phyloP scores from a whole-genome alignment of 2,329 filamentous ascomycete genomes.

The Aspergillus candidus region DNA sequence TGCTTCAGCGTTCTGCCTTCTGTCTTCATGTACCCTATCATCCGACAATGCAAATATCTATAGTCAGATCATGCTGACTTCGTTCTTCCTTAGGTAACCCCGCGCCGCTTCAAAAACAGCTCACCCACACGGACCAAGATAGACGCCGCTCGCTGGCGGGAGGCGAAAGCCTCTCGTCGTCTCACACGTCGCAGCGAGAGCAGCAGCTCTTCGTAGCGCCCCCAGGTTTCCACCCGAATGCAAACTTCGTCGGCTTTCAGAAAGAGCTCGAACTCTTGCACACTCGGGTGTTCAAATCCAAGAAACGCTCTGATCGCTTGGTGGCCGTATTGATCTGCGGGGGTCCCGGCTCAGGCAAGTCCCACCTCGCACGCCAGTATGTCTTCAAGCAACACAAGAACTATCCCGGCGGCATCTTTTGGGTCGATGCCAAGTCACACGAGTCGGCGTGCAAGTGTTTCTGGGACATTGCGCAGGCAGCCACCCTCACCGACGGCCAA shows the following conservation, averaged over 20 bases:
- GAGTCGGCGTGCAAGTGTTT: slow-evolving; percentile 57
- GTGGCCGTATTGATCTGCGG: slow-evolving; percentile 60
- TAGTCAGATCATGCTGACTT: slow-evolving; percentile 31
- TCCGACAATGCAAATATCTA: slow-evolving; percentile 8
- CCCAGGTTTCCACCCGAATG: slow-evolving; percentile 57
- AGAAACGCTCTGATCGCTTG: slow-evolving; percentile 53
- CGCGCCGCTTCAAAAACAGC: slow-evolving; percentile 11
- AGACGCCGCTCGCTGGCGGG: slow-evolving; percentile 22
- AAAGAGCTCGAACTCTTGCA: slow-evolving; percentile 55
- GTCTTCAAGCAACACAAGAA: slow-evolving; percentile 54
- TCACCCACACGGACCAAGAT: slow-evolving; percentile 22
- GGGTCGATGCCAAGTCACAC: slow-evolving; percentile 58
- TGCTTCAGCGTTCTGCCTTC: background rate
- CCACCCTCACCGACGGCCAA: slow-evolving; percentile 43
- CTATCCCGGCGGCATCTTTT: slow-evolving; percentile 63
- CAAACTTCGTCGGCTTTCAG: slow-evolving; percentile 56
- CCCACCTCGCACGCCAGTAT: slow-evolving; percentile 62
- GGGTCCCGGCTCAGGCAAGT: slow-evolving; percentile 62
- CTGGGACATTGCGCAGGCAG: slow-evolving; percentile 59
- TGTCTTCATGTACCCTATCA: slow-evolving; percentile 12
- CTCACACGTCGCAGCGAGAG: slow-evolving; percentile 19
- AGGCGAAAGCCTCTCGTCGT: slow-evolving; percentile 18
- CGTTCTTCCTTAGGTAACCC: slow-evolving; percentile 27
- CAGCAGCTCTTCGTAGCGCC: slow-evolving; percentile 43
- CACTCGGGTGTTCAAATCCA: slow-evolving; percentile 52